A percentile compares a stretch with the other conserved stretches of the same genome.
phyloP scores from a whole-genome alignment of 768 basidiomycete genomes.

The Hygrocybe coccinea region DNA sequence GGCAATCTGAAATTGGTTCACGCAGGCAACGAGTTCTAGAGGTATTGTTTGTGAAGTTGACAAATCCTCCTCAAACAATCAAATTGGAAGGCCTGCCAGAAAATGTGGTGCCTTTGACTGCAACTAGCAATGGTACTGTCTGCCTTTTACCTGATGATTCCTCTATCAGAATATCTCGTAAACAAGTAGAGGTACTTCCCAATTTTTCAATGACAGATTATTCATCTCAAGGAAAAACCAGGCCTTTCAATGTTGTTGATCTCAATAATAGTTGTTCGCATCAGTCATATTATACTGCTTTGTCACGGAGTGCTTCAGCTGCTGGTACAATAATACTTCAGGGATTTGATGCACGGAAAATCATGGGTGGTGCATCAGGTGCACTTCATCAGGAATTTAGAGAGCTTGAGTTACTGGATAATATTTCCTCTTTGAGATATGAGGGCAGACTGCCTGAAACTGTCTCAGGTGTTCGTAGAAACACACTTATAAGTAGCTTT shows the following conservation, averaged over 20 bases:
- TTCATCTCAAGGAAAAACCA: constrained; percentile 19
- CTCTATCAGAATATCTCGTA: constrained; percentile 10
- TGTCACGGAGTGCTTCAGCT: constrained; percentile 18
- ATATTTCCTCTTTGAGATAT: constrained; percentile 18
- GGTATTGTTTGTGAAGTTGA: constrained; percentile 17
- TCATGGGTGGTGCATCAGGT: constrained; percentile 13
- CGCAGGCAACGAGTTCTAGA: constrained; percentile 16
- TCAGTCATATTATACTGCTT: constrained; percentile 15
- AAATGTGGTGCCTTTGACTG: constrained; percentile 23
- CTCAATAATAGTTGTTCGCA: constrained; percentile 14
- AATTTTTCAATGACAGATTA: constrained; percentile 34
- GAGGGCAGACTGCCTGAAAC: constrained; percentile 1
- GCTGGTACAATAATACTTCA: constrained; percentile 25
- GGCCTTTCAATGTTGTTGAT: constrained; percentile 25
- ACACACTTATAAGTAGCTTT: constrained; percentile 1
- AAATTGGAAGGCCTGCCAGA: constrained; percentile 1
- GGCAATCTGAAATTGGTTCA: constrained; percentile 15
- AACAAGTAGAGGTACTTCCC: constrained; percentile 22
- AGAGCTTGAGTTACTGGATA: constrained; percentile 19
- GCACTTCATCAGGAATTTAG: constrained; percentile 18
- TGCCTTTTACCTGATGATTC: constrained; percentile 18
- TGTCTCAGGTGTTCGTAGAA: not conserved
- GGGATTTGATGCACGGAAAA: constrained; percentile 18
- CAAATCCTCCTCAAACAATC: constrained; percentile 10
- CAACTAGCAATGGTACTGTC: constrained; percentile 3